A percentile compares a stretch with the other conserved stretches of the same genome.
These are phyloP conservation scores for Kwoniella dendrophila DNA, from an alignment of 768 basidiomycete genomes.

Conservation along the genomic window DNA sequence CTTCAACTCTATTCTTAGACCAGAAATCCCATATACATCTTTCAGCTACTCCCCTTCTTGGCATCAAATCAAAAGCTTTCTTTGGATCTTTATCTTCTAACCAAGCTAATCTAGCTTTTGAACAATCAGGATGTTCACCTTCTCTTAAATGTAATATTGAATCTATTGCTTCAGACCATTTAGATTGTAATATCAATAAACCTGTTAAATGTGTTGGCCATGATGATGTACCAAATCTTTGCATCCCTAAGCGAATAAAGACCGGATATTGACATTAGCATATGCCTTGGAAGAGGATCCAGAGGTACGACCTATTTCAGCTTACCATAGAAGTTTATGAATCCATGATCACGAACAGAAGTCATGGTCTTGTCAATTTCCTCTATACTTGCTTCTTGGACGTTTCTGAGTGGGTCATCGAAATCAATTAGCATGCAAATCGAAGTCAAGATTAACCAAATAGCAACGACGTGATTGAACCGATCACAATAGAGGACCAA, in stretches of 20 bases:
- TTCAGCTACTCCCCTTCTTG: constrained; percentile 89
- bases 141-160: constrained; percentile 79
- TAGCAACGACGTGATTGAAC: too few species aligned
- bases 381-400: constrained; percentile 73
- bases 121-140: constrained; percentile 91
- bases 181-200: constrained; percentile 79
- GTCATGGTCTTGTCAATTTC: constrained; percentile 74
- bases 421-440: background rate
- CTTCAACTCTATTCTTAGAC: constrained; percentile 73
- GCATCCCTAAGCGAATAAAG: constrained; percentile 72
- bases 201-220: constrained; percentile 95
- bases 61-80: constrained; percentile 81
- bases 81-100: constrained; percentile 77
- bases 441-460: background rate
- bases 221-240: constrained; percentile 95
- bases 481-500: background rate
- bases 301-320: background rate
- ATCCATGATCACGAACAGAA: constrained; percentile 78
- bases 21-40: constrained; percentile 85
- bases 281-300: background rate
- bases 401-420: constrained; percentile 65
- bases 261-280: background rate
- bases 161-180: constrained; percentile 85
- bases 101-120: constrained; percentile 81
- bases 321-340: constrained; percentile 96